Evolutionary conservation across 1,284 basidiomycete genomes (phyloP).

Genomic region (Irpex rosettiformis): DNA sequence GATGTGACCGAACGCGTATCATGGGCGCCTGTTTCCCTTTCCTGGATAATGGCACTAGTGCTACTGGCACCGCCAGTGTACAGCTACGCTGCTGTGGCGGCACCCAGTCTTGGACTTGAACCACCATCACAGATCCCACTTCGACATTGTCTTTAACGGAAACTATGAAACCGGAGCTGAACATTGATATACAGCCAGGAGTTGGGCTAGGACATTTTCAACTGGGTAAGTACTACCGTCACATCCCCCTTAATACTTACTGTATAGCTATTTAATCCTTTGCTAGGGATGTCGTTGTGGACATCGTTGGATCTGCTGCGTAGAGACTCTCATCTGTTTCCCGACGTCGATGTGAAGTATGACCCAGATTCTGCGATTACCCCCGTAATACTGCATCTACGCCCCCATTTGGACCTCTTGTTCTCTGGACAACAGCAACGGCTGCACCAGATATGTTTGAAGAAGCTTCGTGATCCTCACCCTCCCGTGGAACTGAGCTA

Average conservation of each 20-base stretch:
- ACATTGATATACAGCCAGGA: conserved; percentile 79
- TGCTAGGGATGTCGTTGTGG: conserved; percentile 77
- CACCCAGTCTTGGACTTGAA: no score
- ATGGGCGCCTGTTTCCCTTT: not conserved
- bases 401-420: conserved; percentile 74
- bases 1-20: conserved; percentile 26
- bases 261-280: not conserved
- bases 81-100: no score
- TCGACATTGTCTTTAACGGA: not conserved
- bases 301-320: conserved; percentile 71
- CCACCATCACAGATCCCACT: no score
- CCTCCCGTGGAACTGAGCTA: conserved; percentile 70
- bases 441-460: conserved; percentile 70
- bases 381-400: conserved; percentile 74
- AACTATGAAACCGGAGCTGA: conserved; percentile 60
- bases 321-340: conserved; percentile 61
- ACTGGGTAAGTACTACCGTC: conserved; percentile 47
- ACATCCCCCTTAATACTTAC: not conserved
- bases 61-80: not conserved
- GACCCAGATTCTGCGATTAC: conserved; percentile 74
- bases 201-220: conserved; percentile 74
- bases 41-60: not conserved
- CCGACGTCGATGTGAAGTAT: conserved; percentile 81
- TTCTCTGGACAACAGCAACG: conserved; percentile 77
- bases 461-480: conserved; percentile 57